Conservation (phyloP, 2,329 filamentous ascomycete genomes). For the Cordyceps farinosa region DNA sequence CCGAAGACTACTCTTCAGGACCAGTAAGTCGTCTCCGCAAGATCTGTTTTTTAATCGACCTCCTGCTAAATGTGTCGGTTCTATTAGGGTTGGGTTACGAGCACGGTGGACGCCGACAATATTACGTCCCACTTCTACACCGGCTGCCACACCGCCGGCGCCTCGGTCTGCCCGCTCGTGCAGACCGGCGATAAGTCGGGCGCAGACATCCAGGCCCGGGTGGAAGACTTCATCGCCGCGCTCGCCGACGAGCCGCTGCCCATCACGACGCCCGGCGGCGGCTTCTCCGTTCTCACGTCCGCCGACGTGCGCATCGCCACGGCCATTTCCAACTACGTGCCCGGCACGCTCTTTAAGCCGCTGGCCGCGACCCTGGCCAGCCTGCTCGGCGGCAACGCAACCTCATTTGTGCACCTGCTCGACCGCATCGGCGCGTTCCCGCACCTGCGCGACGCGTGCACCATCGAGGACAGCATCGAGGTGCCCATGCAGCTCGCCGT, state of each 20-base stretch:
- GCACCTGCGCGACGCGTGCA: slow-evolving; percentile 18
- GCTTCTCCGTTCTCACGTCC: slow-evolving; percentile 25
- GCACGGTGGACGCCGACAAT: slow-evolving; percentile 31
- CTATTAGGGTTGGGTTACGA: slow-evolving; percentile 29
- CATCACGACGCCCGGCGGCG: slow-evolving; percentile 20
- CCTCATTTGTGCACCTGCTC: slow-evolving; percentile 21
- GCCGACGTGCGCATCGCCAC: slow-evolving; percentile 26
- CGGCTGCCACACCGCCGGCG: slow-evolving; percentile 26
- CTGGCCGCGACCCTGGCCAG: slow-evolving; percentile 23
- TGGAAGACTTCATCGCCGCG: slow-evolving; percentile 26
- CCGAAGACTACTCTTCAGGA: slow-evolving; percentile 24
- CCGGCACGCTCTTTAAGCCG: slow-evolving; percentile 21
- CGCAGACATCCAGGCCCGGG: slow-evolving; percentile 26
- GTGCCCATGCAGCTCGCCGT: slow-evolving; percentile 19
- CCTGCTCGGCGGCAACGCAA: slow-evolving; percentile 30
- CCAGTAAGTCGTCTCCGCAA: slow-evolving; percentile 21
- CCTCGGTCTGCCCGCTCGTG: slow-evolving; percentile 26
- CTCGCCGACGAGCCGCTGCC: slow-evolving; percentile 25
- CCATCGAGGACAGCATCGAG: neutral
- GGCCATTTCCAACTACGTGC: slow-evolving; percentile 25
- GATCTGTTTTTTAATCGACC: no score
- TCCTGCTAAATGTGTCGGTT: neutral
- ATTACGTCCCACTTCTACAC: slow-evolving; percentile 28
- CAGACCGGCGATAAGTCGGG: slow-evolving; percentile 22
- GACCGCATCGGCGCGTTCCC: slow-evolving; percentile 21